Percentiles rank a stretch among this genome's conserved stretches.
Conservation (phyloP, 2,329 filamentous ascomycete species). For the Hypoxylon sp. region DNA sequence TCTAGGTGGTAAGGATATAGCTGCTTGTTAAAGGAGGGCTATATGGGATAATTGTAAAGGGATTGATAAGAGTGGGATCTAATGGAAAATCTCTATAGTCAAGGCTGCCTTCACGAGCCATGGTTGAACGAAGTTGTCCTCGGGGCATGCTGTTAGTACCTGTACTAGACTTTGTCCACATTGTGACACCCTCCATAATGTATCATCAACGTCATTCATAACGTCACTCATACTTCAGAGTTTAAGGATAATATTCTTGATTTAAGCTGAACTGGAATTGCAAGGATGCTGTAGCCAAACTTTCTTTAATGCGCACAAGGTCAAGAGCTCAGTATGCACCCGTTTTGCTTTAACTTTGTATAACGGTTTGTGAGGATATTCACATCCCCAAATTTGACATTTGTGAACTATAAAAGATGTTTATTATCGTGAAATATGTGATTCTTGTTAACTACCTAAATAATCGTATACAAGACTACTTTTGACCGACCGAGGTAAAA, state of each 20-base stretch:
- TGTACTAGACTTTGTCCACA: conserved; percentile 2
- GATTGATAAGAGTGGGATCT: neutral
- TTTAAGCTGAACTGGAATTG: neutral
- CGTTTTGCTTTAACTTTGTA: too few relatives aligned
- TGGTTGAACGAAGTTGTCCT: neutral
- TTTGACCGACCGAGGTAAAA: conserved; percentile 1
- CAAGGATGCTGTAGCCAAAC: conserved; percentile 1
- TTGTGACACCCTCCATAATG: conserved; percentile 32
- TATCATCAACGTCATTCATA: conserved; percentile 35
- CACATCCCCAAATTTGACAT: too few relatives aligned
- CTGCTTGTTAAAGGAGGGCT: neutral
- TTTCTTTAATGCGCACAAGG: too few relatives aligned
- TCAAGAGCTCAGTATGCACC: too few relatives aligned
- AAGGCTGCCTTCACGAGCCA: conserved; percentile 1
- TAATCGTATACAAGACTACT: neutral
- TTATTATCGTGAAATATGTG: neutral
- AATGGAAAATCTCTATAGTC: too few relatives aligned
- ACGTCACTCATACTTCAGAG: conserved; percentile 32
- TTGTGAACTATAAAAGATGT: too few relatives aligned
- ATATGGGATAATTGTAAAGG: neutral
- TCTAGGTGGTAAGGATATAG: neutral
- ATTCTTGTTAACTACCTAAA: conserved; percentile 3
- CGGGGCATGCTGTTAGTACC: too few relatives aligned
- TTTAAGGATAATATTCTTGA: conserved; percentile 8
- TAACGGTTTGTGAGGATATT: conserved; percentile 13